Conservation (phyloP, 2,329 filamentous ascomycete species). For the Pseudogymnoascus destructans region DNA sequence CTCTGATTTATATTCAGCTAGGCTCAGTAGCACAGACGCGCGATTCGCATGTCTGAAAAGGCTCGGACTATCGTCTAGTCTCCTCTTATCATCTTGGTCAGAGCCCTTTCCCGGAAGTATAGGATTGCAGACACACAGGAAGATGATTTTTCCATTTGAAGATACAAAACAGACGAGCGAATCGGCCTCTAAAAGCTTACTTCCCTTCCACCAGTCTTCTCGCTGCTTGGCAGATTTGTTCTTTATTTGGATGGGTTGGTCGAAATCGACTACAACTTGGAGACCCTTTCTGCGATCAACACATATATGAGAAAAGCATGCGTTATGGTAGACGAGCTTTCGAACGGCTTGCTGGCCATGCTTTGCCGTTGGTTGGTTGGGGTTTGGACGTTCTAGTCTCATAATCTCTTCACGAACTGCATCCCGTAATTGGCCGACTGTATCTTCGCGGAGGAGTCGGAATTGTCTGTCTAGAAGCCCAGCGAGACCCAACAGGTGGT, state of each 20-base stretch:
- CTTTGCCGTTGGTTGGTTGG: conserved; percentile 28
- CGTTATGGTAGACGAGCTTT: conserved; percentile 21
- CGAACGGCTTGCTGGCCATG: conserved; percentile 27
- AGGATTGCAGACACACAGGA: conserved; percentile 30
- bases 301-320: conserved; percentile 15
- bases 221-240: conserved; percentile 23
- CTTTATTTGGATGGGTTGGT: conserved; percentile 29
- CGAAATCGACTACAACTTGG: conserved; percentile 33
- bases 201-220: conserved; percentile 37
- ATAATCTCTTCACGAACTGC: conserved; percentile 31
- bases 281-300: conserved; percentile 28
- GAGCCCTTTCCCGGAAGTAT: conserved; percentile 13
- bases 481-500: conserved; percentile 31
- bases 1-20: conserved; percentile 21
- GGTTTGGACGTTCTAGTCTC: conserved; percentile 25
- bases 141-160: conserved; percentile 28
- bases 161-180: conserved; percentile 38
- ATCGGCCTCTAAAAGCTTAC: conserved; percentile 36
- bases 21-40: conserved; percentile 23
- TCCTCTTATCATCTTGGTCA: conserved; percentile 14
- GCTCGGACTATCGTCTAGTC: conserved; percentile 14
- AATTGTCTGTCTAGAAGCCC: conserved; percentile 42
- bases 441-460: conserved; percentile 42
- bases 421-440: conserved; percentile 39
- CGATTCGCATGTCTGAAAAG: conserved; percentile 21